Base-by-base conservation (phyloP, 495 filamentous ascomycete genomes). In the Tuber magnatum region DNA sequence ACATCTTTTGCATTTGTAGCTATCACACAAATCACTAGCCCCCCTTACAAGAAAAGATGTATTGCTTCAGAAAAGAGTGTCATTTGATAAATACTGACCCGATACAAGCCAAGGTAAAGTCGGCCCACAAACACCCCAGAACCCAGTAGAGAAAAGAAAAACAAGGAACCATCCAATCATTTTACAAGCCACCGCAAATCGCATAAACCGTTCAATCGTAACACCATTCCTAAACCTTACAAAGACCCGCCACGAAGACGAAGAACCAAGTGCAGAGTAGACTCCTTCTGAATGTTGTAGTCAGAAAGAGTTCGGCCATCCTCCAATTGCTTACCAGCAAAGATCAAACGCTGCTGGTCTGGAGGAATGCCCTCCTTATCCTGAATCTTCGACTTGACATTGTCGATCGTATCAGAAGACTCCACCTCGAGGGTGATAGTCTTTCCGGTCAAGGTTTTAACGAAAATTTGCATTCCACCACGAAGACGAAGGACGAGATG, bases 251-350 rank as follows among this genome's bases (percentile, higher is more conserved):
- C 94, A 87, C 94, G 94, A 20, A 99, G 91, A 84, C 95, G 92
- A 74, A 99, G 93, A 69, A 99, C 95, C 78, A 99, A 86, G 86
- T 99, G 95, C 20, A 99, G 88, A n/a, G 95, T 99, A 61, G 91
- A 94, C 85, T 98, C 95, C 86, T 99, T 99, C 85, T 98, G 95
- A 72, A 98, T 99, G 87, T 99, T 99, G 89, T 98, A 98, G 83
- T 98, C 95, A 77, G 90, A 92, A 3, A 99, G 87, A n/a, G 94
- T 98, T 28, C 94, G 92, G 39, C 91, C 91, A 81, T 93, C 91
- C 81, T 93, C 89, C 14, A 90, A 79, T 81, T 90, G 88, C 86
- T 98, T 98, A 78, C 94, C 94, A 51, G 94, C 94, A 82, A 97
- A 97, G 81, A 97, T 97, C 46, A 97, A 86, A 83, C 94, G 93